A percentile compares a stretch with the other conserved stretches of the same genome.
phyloP scores from a whole-genome alignment of 805 yeast genomes.

The Cyberlindnera galapagoensis region DNA sequence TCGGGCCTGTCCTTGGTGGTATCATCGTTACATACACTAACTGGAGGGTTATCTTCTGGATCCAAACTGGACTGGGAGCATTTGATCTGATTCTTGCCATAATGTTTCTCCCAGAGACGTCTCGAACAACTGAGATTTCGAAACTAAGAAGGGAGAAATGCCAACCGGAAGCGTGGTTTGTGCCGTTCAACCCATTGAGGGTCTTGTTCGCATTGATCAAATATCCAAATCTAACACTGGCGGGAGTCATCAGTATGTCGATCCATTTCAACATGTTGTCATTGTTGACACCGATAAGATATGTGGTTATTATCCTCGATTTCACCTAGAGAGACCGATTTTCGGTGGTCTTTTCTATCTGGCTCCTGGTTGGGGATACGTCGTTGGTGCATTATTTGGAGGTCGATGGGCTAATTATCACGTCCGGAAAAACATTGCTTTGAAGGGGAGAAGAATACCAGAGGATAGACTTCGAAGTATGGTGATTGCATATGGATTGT shows the following conservation, averaged over 20 bases:
- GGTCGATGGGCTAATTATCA: constrained; percentile 46
- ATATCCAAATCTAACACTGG: constrained; percentile 37
- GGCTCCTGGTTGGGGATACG: constrained; percentile 52
- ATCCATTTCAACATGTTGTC: constrained; percentile 45
- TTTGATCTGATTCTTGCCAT: constrained; percentile 29
- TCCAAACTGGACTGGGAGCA: constrained; percentile 39
- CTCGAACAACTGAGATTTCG: constrained; percentile 7
- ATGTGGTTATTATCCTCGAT: constrained; percentile 51
- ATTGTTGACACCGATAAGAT: constrained; percentile 47
- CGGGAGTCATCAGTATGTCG: constrained; percentile 35
- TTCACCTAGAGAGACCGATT: constrained; percentile 40
- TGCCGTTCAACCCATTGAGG: constrained; percentile 39
- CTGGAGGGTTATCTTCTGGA: constrained; percentile 51
- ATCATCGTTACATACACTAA: constrained; percentile 40
- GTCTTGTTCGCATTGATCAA: constrained; percentile 35
- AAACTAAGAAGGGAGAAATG: constrained; percentile 22
- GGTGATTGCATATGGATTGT: constrained; percentile 28
- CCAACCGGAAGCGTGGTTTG: constrained; percentile 32
- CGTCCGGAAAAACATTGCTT: constrained; percentile 37
- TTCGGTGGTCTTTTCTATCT: constrained; percentile 47
- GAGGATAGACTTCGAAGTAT: constrained; percentile 45
- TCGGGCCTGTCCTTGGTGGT: constrained; percentile 50
- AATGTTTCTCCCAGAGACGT: constrained; percentile 42
- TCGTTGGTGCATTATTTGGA: constrained; percentile 44
- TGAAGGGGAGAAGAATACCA: constrained; percentile 36